Conservation (phyloP, 2,329 filamentous ascomycete genomes). For the Fusarium phyllophilum region DNA sequence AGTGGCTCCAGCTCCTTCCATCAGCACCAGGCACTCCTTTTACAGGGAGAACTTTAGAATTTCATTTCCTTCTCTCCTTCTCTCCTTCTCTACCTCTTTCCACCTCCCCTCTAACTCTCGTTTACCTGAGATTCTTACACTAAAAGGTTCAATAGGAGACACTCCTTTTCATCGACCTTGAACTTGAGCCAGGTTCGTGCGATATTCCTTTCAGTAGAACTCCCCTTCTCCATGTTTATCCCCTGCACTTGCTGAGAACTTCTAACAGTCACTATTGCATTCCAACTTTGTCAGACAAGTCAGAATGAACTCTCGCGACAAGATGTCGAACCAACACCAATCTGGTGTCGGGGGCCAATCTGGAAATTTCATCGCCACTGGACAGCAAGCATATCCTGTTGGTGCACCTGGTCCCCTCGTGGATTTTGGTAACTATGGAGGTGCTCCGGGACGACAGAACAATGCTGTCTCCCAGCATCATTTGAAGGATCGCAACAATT, state of each 20-base stretch:
- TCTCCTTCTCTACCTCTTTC: background rate
- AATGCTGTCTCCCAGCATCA: background rate
- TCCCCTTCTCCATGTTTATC: background rate
- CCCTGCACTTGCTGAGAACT: background rate
- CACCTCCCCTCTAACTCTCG: too few relatives aligned
- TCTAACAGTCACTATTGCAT: background rate
- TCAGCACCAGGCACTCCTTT: background rate
- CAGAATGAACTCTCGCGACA: background rate
- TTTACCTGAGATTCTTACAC: background rate
- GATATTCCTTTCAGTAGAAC: background rate
- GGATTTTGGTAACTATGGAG: background rate
- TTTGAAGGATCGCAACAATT: rapidly evolving
- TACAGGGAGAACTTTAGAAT: background rate
- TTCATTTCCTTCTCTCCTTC: background rate
- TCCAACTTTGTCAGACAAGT: background rate
- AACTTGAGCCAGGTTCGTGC: too few relatives aligned
- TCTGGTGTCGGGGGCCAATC: background rate
- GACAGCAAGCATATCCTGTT: background rate
- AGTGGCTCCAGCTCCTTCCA: background rate
- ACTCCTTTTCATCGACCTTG: too few relatives aligned
- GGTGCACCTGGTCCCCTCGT: background rate
- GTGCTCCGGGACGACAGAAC: background rate
- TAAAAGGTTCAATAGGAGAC: too few relatives aligned
- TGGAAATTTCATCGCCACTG: background rate
- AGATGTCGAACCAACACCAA: background rate